These are phyloP conservation scores for Umbelopsis isabellina DNA, from an alignment of 192 early-diverging fungal genomes.

Conservation along the genomic window DNA sequence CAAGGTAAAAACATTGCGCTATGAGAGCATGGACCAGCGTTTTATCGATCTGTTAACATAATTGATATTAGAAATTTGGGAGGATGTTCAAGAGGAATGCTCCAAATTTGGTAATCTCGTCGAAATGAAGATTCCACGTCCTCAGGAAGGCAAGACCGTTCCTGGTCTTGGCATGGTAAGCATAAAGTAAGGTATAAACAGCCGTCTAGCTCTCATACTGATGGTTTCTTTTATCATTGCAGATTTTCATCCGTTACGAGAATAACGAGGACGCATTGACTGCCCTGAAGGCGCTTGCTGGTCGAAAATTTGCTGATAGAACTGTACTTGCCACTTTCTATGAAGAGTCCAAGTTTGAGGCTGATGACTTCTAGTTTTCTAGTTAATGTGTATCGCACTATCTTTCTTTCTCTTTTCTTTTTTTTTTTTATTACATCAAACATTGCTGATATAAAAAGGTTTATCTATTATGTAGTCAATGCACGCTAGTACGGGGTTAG, in stretches of 20 bases:
- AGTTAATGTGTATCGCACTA: slow-evolving; percentile 9
- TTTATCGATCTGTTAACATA: not conserved
- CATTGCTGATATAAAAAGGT: too few relatives aligned
- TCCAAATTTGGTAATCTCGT: slow-evolving; percentile 81
- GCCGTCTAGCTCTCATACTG: not conserved
- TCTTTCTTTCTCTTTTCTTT: not conserved
- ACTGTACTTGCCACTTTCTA: slow-evolving; percentile 91
- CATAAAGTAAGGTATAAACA: not conserved
- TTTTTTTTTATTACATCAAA: too few relatives aligned
- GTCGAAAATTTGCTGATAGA: slow-evolving; percentile 90
- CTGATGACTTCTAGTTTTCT: slow-evolving; percentile 60
- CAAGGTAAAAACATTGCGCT: slow-evolving; percentile 54
- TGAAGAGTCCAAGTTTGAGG: slow-evolving; percentile 70
- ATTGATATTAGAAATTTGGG: slow-evolving; percentile 69
- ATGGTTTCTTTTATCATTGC: slow-evolving; percentile 5
- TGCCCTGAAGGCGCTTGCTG: slow-evolving; percentile 84
- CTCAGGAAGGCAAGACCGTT: slow-evolving; percentile 52
- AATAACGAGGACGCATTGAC: slow-evolving; percentile 58
- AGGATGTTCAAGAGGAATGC: slow-evolving; percentile 92
- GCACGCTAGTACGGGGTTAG: too few relatives aligned
- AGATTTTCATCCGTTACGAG: slow-evolving; percentile 88
- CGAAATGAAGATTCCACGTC: slow-evolving; percentile 85
- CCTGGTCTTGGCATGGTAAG: slow-evolving; percentile 85
- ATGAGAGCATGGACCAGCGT: not conserved
- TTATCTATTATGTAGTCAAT: too few relatives aligned